phyloP scores from a whole-genome alignment of 2,329 filamentous ascomycete species.

The Remersonia thermophila region DNA sequence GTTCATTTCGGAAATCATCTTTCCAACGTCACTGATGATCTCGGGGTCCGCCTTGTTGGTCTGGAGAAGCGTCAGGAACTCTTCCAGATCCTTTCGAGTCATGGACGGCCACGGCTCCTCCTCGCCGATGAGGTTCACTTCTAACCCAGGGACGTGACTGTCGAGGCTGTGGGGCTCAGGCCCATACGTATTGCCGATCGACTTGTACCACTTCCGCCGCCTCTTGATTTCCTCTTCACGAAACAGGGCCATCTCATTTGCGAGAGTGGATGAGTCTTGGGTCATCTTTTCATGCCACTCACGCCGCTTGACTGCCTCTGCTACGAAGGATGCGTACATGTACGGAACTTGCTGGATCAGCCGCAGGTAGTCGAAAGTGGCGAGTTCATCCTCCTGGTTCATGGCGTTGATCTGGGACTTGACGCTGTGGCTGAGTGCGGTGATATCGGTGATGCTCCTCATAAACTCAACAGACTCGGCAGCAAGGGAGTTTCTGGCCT shows the following conservation, averaged over 20 bases:
- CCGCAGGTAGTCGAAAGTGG: conserved; percentile 69
- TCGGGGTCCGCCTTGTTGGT: conserved; percentile 51
- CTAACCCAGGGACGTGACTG: conserved; percentile 60
- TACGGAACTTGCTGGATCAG: conserved; percentile 73
- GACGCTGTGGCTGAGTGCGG: conserved; percentile 59
- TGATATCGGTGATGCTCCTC: conserved; percentile 70
- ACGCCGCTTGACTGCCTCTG: conserved; percentile 72
- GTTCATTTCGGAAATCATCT: conserved; percentile 67
- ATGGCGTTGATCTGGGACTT: conserved; percentile 61
- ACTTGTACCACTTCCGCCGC: conserved; percentile 81
- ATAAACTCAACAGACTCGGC: conserved; percentile 59
- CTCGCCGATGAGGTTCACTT: conserved; percentile 73
- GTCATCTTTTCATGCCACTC: conserved; percentile 92
- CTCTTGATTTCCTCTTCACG: conserved; percentile 87
- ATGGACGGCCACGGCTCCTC: conserved; percentile 72
- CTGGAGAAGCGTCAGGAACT: conserved; percentile 57
- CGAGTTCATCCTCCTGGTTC: conserved; percentile 61
- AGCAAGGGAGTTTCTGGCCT: conserved; percentile 56
- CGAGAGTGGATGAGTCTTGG: conserved; percentile 71
- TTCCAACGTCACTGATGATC: conserved; percentile 59
- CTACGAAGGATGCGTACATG: conserved; percentile 78
- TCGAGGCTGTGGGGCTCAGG: conserved; percentile 50
- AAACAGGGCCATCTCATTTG: conserved; percentile 84
- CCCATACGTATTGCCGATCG: conserved; percentile 62
- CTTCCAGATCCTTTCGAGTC: conserved; percentile 61